phyloP scores from a whole-genome alignment of 2,329 filamentous ascomycete species.

The Diaporthe citrichinensis region DNA sequence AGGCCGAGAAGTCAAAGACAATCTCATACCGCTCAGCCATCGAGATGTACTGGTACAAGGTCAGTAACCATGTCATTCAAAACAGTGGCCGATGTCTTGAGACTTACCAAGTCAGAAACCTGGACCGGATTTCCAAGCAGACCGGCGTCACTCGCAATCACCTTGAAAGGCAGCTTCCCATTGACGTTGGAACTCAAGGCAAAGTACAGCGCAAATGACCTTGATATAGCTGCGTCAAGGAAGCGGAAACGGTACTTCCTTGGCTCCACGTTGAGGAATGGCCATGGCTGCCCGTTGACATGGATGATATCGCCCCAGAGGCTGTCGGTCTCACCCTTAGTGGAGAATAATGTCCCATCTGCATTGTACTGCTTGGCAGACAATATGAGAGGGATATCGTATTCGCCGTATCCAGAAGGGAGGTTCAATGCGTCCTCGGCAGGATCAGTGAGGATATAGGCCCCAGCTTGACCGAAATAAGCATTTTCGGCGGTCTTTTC shows the following conservation, averaged over 20 bases:
- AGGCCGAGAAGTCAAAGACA: constrained; percentile 67
- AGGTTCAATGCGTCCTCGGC: constrained; percentile 63
- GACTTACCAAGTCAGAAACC: constrained; percentile 52
- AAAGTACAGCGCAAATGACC: constrained; percentile 64
- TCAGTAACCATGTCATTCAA: neutral
- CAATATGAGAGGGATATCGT: constrained; percentile 67
- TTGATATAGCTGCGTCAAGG: constrained; percentile 63
- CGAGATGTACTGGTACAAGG: constrained; percentile 53
- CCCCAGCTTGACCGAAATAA: constrained; percentile 69
- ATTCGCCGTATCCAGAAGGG: constrained; percentile 62
- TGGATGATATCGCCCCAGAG: constrained; percentile 71
- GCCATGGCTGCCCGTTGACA: constrained; percentile 73
- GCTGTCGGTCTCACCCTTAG: constrained; percentile 59
- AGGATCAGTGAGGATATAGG: constrained; percentile 67
- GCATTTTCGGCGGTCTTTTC: constrained; percentile 65
- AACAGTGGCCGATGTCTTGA: neutral
- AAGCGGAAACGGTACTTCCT: constrained; percentile 72
- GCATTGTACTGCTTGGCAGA: constrained; percentile 65
- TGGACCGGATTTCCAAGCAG: constrained; percentile 62
- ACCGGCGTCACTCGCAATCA: constrained; percentile 69
- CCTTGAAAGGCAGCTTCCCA: constrained; percentile 60
- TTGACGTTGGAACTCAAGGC: constrained; percentile 49
- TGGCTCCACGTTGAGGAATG: constrained; percentile 69
- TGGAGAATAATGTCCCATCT: constrained; percentile 64
- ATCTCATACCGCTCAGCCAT: constrained; percentile 73